phyloP scores from a whole-genome alignment of 768 basidiomycete genomes.

The Kwoniella bestiolae region DNA sequence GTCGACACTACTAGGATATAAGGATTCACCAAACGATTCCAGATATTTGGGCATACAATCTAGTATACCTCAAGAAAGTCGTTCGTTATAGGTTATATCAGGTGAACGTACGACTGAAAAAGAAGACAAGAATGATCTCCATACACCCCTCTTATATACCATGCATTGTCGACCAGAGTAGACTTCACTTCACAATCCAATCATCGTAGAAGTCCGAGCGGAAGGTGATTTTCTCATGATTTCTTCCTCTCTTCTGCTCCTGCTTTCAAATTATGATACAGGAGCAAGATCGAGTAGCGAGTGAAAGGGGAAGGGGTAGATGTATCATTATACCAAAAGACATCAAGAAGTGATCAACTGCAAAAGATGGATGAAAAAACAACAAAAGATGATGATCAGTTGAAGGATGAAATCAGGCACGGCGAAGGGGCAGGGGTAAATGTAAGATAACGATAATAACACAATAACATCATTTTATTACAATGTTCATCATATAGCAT shows the following conservation, averaged over 20 bases:
- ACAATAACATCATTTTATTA: background rate
- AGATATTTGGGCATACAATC: constrained; percentile 14
- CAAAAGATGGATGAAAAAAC: background rate
- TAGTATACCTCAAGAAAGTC: too few species aligned
- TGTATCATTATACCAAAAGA: background rate
- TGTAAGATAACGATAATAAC: constrained; percentile 15
- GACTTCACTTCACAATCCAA: constrained; percentile 19
- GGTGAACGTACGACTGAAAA: background rate
- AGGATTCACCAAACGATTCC: background rate
- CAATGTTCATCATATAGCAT: too few species aligned
- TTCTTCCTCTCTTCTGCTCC: background rate
- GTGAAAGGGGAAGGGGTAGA: constrained; percentile 9
- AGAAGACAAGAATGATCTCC: background rate
- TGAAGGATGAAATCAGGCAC: constrained; percentile 5
- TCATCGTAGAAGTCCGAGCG: constrained; percentile 4
- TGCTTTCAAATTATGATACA: too few species aligned
- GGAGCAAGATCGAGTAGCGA: background rate
- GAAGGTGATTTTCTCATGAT: background rate
- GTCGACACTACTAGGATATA: constrained; percentile 6
- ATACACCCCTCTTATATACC: background rate
- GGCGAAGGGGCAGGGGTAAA: constrained; percentile 20
- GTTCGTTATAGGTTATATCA: too few species aligned
- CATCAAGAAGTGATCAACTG: background rate
- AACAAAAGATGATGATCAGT: constrained; percentile 1
- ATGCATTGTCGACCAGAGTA: background rate